phyloP scores from a whole-genome alignment of 805 yeast species.

The Clavispora fructus region DNA sequence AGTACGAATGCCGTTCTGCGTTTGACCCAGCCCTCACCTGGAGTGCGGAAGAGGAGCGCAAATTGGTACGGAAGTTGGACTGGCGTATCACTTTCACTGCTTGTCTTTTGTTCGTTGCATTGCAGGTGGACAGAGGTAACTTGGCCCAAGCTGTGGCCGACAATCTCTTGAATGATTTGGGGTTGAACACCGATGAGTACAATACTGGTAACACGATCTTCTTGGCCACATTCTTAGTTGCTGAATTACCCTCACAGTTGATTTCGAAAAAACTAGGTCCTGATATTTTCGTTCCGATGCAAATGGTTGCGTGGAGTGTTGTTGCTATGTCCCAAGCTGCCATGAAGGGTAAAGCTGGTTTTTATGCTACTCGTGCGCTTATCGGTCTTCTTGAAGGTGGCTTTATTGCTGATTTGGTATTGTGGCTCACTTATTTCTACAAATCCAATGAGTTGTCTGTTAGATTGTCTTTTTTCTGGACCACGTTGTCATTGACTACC shows the following conservation, averaged over 20 bases:
- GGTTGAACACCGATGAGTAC: conserved; percentile 51
- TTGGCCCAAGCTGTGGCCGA: conserved; percentile 56
- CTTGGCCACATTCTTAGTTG: conserved; percentile 45
- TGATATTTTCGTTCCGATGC: conserved; percentile 57
- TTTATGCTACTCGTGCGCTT: conserved; percentile 44
- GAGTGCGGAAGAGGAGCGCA: conserved; percentile 48
- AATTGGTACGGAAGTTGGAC: conserved; percentile 48
- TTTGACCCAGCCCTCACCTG: conserved; percentile 56
- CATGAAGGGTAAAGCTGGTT: conserved; percentile 37
- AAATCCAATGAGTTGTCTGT: conserved; percentile 53
- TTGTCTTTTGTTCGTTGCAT: conserved; percentile 52
- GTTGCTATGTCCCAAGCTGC: conserved; percentile 51
- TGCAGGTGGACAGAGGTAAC: conserved; percentile 57
- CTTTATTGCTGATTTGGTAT: conserved; percentile 43
- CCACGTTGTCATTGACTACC: conserved; percentile 45
- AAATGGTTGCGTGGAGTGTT: conserved; percentile 51
- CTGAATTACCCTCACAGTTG: conserved; percentile 64
- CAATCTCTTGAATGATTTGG: conserved; percentile 46
- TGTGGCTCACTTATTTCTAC: conserved; percentile 66
- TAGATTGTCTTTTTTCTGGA: conserved; percentile 57
- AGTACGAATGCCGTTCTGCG: conserved; percentile 50
- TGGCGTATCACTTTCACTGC: conserved; percentile 54
- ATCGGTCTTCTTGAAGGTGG: conserved; percentile 65
- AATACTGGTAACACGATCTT: conserved; percentile 56
- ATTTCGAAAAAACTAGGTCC: conserved; percentile 61